Base-by-base conservation (phyloP, 768 basidiomycete species). In the Tulasnella sp. region DNA sequence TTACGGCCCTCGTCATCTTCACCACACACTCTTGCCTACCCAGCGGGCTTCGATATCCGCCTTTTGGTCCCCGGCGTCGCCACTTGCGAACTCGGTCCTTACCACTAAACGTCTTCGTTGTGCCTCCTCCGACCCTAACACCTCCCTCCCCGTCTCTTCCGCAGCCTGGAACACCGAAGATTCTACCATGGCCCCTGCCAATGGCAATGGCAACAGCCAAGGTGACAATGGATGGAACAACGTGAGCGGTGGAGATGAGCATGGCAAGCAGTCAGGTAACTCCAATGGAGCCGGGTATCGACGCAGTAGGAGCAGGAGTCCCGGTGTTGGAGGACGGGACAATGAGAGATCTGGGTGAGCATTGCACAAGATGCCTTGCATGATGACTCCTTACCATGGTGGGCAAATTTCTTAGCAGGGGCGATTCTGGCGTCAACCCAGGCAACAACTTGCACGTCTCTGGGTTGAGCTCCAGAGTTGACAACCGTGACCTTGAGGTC, bases 401-500 rank as follows among this genome's bases (percentile, higher is more conserved):
- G 14, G 21, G 36, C 19, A 6, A 34, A 57, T 34, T 31, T 57
- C 5, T 9, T 14, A 14, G n/a, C 8, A 62, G 41, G 27, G 49
- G 65, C 36, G 67, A 65, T 1, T 69, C 69, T 23, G 74, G 71
- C 41, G 68, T 64, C 61, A 83, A 82, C 73, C 74, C 76, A 2
- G 80, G 80, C 23, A 82, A 81, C 72, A 82, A 82, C 69, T 68
- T 82, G 27, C 80, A 82, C 67, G 77, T 82, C 60, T 79, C 78
- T 41, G 74, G 78, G 27, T 69, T 82, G 55, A 74, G 81, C 58
- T 72, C 72, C 67, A 76, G 74, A 54, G 75, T 82, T 57, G 90
- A 91, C 65, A 86, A 85, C 34, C 81, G 85, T 54, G 84, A 89
- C 64, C 83, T 99, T 55, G 91, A 96, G 69, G 79, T 81, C 12